Evolutionary conservation across 768 basidiomycete genomes (phyloP).

Genomic region (Boletus barrowsii): DNA sequence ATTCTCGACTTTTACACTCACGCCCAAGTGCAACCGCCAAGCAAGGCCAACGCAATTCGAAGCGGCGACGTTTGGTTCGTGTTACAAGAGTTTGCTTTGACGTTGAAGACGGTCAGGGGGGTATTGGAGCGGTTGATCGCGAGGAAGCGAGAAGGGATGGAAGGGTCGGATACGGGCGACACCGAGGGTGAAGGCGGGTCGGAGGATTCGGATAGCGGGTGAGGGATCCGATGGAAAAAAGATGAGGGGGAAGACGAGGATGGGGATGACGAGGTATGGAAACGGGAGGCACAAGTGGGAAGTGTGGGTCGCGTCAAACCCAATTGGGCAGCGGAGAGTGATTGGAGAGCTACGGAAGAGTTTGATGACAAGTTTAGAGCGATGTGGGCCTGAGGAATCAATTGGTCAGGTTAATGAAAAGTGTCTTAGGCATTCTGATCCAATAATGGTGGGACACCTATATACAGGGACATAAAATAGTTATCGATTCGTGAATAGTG

Average conservation of each 20-base stretch:
- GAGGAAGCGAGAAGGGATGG: conserved; percentile 19
- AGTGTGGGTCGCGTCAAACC: conserved; percentile 29
- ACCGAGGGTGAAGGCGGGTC: conserved; percentile 3
- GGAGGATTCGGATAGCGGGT: conserved; percentile 32
- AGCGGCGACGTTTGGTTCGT: conserved; percentile 63
- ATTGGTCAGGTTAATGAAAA: background rate
- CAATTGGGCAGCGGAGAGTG: conserved; percentile 38
- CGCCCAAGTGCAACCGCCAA: conserved; percentile 51
- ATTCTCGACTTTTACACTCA: conserved; percentile 68
- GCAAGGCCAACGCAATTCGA: conserved; percentile 55
- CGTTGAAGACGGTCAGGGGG: conserved; percentile 47
- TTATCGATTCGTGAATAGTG: too few species aligned
- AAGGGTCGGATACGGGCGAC: conserved; percentile 15
- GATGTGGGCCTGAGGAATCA: conserved; percentile 58
- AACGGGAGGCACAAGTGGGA: background rate
- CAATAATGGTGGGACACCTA: too few species aligned
- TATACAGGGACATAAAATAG: too few species aligned
- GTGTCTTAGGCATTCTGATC: too few species aligned
- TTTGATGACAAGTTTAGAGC: conserved; percentile 59
- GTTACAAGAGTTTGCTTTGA: conserved; percentile 55
- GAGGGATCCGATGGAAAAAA: conserved; percentile 30
- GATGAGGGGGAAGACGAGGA: conserved; percentile 16
- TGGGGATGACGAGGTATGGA: conserved; percentile 21
- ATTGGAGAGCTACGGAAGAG: conserved; percentile 50
- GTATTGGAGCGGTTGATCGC: conserved; percentile 47